phyloP scores from a whole-genome alignment of 2,329 filamentous ascomycete genomes.

The Aspergillaceae sp. region DNA sequence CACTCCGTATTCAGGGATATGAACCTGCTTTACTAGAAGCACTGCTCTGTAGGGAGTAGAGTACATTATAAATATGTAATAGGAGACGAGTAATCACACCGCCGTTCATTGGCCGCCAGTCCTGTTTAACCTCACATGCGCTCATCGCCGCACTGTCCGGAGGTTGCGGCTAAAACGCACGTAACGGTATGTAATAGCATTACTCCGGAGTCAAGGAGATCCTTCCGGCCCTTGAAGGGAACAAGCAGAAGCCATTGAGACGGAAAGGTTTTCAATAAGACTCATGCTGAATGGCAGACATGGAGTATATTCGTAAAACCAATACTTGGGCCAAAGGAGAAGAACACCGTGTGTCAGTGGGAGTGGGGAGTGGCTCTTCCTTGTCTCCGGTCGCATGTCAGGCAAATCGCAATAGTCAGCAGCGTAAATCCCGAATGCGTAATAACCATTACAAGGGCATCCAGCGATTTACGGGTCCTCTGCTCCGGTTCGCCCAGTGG shows the following conservation, averaged over 20 bases:
- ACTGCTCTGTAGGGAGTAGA: neutral
- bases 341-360: too few relatives aligned
- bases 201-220: neutral
- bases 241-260: slow-evolving; percentile 6
- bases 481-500: slow-evolving; percentile 24
- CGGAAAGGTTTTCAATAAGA: slow-evolving; percentile 6
- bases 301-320: slow-evolving; percentile 8
- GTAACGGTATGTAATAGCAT: slow-evolving; percentile 3
- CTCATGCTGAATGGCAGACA: neutral
- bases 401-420: slow-evolving; percentile 7
- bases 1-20: neutral
- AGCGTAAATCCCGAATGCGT: slow-evolving; percentile 16
- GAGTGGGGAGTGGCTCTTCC: slow-evolving; percentile 5
- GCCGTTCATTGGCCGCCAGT: slow-evolving; percentile 11
- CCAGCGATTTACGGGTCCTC: slow-evolving; percentile 30
- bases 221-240: neutral
- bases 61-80: neutral
- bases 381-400: slow-evolving; percentile 22
- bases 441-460: slow-evolving; percentile 12
- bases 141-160: neutral
- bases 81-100: slow-evolving; percentile 10
- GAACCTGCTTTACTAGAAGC: neutral
- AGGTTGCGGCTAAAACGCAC: neutral
- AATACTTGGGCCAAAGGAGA: neutral
- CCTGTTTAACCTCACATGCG: slow-evolving; percentile 13